Percentiles rank a stretch among this genome's conserved stretches.
Evolutionary conservation across 2,329 filamentous ascomycete genomes (phyloP).

Genomic region (Periconia sp.): DNA sequence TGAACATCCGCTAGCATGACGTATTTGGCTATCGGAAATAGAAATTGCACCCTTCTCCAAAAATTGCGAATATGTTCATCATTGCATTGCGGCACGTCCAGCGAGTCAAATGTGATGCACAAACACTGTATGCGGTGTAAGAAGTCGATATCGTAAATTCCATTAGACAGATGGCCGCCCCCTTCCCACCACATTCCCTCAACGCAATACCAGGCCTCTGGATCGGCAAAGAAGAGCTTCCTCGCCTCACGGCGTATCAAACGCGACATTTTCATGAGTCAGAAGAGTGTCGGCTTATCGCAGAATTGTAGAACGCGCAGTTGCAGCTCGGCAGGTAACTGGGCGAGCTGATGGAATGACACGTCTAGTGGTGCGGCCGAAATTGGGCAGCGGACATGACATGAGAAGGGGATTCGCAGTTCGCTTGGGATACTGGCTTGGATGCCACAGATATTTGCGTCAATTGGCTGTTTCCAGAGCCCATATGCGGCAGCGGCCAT

Average conservation of each 20-base stretch:
- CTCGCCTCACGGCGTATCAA: constrained; percentile 1
- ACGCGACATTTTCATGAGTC: constrained; percentile 4
- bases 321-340: constrained; percentile 7
- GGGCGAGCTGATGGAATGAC: constrained; percentile 3
- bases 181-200: neutral
- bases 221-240: constrained; percentile 6
- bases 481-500: neutral
- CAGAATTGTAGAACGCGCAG: constrained; percentile 5
- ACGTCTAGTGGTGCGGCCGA: neutral
- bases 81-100: neutral
- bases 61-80: constrained; percentile 2
- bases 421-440: neutral
- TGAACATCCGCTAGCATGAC: constrained; percentile 1
- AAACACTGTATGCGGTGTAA: too few relatives aligned
- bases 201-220: constrained; percentile 3
- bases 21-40: constrained; percentile 8
- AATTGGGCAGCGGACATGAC: neutral
- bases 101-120: too few relatives aligned
- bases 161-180: too few relatives aligned
- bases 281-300: constrained; percentile 4
- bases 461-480: neutral
- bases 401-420: constrained; percentile 3
- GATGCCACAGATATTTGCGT: constrained; percentile 1
- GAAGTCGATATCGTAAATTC: too few relatives aligned
- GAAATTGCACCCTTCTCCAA: constrained; percentile 6